A percentile compares a stretch with the other conserved stretches of the same genome.
Evolutionary conservation across 2,329 filamentous ascomycete species (phyloP).

Genomic region (Amesomyces nigricolor): DNA sequence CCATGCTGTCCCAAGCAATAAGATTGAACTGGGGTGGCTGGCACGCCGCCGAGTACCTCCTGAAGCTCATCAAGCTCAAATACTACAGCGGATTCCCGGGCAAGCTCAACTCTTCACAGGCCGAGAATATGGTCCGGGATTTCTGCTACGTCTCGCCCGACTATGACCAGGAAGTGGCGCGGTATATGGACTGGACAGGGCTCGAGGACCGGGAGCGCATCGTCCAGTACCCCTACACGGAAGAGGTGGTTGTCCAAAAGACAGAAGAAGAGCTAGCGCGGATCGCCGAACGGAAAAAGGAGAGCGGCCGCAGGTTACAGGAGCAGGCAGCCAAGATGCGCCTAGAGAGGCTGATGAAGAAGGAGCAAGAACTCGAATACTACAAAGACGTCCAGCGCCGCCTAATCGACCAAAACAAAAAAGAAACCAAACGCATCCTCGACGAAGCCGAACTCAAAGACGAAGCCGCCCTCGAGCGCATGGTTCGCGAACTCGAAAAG

Average conservation of each 20-base stretch:
- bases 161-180: conserved; percentile 71
- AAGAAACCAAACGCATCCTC: conserved; percentile 78
- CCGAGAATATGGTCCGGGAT: conserved; percentile 78
- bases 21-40: conserved; percentile 92
- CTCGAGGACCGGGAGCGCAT: conserved; percentile 84
- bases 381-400: conserved; percentile 76
- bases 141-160: conserved; percentile 86
- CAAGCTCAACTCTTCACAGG: conserved; percentile 79
- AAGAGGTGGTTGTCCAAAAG: conserved; percentile 86
- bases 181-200: conserved; percentile 84
- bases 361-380: conserved; percentile 92
- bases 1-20: conserved; percentile 77
- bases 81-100: conserved; percentile 78
- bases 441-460: conserved; percentile 91
- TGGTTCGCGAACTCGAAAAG: conserved; percentile 84
- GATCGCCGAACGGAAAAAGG: conserved; percentile 89
- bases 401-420: conserved; percentile 75
- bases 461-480: conserved; percentile 76
- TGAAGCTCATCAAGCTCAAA: conserved; percentile 84
- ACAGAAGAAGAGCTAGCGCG: conserved; percentile 87
- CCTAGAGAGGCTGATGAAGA: conserved; percentile 87
- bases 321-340: conserved; percentile 98
- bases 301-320: conserved; percentile 84
- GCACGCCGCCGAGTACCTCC: conserved; percentile 83
- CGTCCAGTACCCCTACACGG: conserved; percentile 88